A percentile compares a stretch with the other conserved stretches of the same genome.
These are phyloP conservation scores for Isochrysis galbana DNA, from an alignment of 78 protist species.

Conservation along the genomic window DNA sequence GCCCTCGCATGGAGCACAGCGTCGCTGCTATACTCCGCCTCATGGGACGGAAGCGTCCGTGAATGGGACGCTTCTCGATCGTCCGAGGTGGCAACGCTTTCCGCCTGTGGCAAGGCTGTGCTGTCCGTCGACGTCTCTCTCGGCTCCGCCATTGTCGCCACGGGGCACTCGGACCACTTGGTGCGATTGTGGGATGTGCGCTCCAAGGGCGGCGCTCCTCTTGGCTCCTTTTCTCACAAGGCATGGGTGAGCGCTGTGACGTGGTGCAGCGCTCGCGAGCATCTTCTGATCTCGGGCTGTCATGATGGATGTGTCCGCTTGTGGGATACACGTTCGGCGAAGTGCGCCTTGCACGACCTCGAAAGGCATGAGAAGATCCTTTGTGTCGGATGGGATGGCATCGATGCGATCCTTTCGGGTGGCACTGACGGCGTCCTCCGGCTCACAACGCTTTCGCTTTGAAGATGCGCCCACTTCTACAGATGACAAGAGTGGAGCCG, in stretches of 20 bases:
- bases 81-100: background rate
- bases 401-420: background rate
- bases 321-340: background rate
- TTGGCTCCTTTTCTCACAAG: background rate
- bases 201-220: background rate
- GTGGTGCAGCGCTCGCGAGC: background rate
- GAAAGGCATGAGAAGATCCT: no score
- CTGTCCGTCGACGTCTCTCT: background rate
- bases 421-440: background rate
- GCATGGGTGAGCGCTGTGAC: background rate
- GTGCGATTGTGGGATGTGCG: conserved; percentile 12
- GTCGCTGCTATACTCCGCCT: background rate
- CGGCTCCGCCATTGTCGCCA: background rate
- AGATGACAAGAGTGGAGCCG: no score
- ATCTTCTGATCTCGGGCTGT: background rate
- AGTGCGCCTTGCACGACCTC: background rate
- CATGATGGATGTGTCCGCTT: background rate
- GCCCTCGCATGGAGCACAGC: background rate
- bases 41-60: background rate
- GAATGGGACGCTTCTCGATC: background rate
- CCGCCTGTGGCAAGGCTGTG: background rate
- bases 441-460: background rate
- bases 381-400: no score
- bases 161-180: background rate
- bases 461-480: no score